Evolutionary conservation across 2,329 filamentous ascomycete genomes (phyloP).

Genomic region (Beauveria caledonica): DNA sequence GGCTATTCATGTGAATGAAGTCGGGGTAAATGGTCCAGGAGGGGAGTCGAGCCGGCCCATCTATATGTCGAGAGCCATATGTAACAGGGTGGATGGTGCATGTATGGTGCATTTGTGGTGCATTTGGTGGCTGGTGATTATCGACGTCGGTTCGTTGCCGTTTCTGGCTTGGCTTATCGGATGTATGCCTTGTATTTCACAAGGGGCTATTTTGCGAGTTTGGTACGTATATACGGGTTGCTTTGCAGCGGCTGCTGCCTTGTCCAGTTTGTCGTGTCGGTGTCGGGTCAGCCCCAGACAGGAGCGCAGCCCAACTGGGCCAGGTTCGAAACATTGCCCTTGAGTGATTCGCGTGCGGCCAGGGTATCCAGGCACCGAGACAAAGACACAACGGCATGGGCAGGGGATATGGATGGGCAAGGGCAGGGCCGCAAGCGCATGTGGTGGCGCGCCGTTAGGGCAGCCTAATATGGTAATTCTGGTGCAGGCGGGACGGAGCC

Average conservation of each 20-base stretch:
- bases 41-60: neutral
- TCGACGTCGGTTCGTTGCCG: neutral
- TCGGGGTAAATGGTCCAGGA: neutral
- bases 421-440: conserved; percentile 1
- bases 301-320: neutral
- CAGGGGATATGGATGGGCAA: neutral
- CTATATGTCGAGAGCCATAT: neutral
- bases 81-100: too few species aligned
- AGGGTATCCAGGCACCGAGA: neutral
- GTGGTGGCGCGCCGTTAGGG: conserved; percentile 9
- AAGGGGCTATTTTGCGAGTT: too few species aligned
- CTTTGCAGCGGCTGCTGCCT: too few species aligned
- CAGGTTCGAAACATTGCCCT: conserved; percentile 3
- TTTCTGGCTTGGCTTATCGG: neutral
- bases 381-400: neutral
- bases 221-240: too few species aligned
- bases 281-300: neutral
- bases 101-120: neutral
- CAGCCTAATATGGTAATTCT: conserved; percentile 11
- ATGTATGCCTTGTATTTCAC: neutral
- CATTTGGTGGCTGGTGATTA: neutral
- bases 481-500: conserved; percentile 4
- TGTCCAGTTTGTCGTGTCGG: neutral
- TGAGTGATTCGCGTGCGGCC: neutral
- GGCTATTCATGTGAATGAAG: neutral